phyloP scores from a whole-genome alignment of 2,329 filamentous ascomycete genomes.

The Diaporthe destruens region DNA sequence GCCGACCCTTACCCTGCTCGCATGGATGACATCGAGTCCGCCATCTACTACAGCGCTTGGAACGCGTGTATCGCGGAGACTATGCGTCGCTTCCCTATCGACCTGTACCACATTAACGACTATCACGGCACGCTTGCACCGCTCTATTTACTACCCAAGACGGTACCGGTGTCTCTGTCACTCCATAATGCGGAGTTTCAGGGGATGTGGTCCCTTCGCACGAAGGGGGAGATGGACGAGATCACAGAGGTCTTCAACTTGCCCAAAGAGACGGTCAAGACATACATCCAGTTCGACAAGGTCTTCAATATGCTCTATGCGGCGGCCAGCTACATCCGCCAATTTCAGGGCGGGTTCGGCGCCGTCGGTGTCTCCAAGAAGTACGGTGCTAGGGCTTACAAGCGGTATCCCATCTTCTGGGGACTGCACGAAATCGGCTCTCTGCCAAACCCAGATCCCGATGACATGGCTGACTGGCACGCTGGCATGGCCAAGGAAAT shows the following conservation, averaged over 20 bases:
- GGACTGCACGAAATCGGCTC: conserved; percentile 70
- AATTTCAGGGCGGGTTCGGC: conserved; percentile 74
- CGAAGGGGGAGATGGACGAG: conserved; percentile 67
- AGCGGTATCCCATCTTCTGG: conserved; percentile 77
- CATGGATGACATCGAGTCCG: conserved; percentile 75
- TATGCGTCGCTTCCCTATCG: conserved; percentile 63
- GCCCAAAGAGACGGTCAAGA: conserved; percentile 64
- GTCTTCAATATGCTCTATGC: conserved; percentile 75
- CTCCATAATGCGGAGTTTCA: conserved; percentile 78
- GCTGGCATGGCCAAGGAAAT: conserved; percentile 63
- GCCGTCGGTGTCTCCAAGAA: conserved; percentile 75
- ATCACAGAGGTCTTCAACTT: conserved; percentile 74
- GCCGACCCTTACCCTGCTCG: conserved; percentile 73
- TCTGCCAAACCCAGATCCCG: conserved; percentile 73
- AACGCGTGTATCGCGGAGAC: conserved; percentile 74
- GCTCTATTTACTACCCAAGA: conserved; percentile 72
- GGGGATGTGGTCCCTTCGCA: conserved; percentile 75
- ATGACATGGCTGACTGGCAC: conserved; percentile 71
- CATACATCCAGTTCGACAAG: conserved; percentile 75
- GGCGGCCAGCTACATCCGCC: conserved; percentile 70
- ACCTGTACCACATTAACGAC: conserved; percentile 56
- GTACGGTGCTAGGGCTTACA: conserved; percentile 63
- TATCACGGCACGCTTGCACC: conserved; percentile 63
- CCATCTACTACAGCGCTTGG: conserved; percentile 78
- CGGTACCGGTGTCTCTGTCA: conserved; percentile 71